Evolutionary conservation across 305 asterid species (phyloP).

Genomic region (Fraxinus angustifolia): DNA sequence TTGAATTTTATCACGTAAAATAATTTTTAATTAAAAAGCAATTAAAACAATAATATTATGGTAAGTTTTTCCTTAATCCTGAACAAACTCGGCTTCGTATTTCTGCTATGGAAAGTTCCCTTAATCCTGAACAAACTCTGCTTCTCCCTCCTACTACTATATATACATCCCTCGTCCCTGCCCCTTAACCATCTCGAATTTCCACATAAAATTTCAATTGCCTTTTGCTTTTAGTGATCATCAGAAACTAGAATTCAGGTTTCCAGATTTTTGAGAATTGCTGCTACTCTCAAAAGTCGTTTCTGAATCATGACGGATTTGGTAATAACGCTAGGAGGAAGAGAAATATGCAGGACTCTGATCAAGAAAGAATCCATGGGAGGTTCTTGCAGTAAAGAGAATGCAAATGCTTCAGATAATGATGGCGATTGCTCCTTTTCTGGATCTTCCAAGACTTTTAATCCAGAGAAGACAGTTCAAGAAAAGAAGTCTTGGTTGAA

Average conservation of each 20-base stretch:
- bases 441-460: not conserved
- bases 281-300: not conserved
- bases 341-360: not conserved
- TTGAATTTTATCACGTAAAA: not conserved
- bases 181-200: not conserved
- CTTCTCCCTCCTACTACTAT: not conserved
- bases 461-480: not conserved
- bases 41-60: not conserved
- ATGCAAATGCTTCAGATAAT: not conserved
- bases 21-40: not conserved
- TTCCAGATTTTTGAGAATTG: not conserved
- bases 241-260: not conserved
- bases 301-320: not conserved
- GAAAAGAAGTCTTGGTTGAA: not conserved
- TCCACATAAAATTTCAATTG: not conserved
- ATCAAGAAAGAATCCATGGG: not conserved
- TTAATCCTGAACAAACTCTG: not conserved
- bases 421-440: conserved; percentile 13
- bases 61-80: not conserved
- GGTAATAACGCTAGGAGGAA: not conserved
- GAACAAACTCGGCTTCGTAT: not conserved
- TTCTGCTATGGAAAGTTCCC: not conserved
- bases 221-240: not conserved
- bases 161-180: not conserved
- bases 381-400: not conserved